phyloP scores from a whole-genome alignment of 1,284 basidiomycete species.

The Termitomyces sp. region DNA sequence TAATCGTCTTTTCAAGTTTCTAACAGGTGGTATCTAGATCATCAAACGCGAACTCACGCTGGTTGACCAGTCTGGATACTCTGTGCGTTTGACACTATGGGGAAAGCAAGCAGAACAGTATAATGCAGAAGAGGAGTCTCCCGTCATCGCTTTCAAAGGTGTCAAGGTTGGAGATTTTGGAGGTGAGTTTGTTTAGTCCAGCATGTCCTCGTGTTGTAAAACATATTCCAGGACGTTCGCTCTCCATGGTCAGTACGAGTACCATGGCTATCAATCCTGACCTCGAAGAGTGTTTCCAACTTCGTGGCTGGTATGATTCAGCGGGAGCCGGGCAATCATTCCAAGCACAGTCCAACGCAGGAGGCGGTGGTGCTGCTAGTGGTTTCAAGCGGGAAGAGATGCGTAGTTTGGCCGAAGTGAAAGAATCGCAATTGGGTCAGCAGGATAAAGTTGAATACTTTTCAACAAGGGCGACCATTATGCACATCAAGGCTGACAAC shows the following conservation, averaged over 20 bases:
- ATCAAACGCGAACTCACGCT: slow-evolving; percentile 85
- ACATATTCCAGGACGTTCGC: slow-evolving; percentile 54
- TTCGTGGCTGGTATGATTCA: slow-evolving; percentile 91
- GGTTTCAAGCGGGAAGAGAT: slow-evolving; percentile 68
- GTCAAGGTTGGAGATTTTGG: slow-evolving; percentile 95
- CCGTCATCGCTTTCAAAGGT: slow-evolving; percentile 91
- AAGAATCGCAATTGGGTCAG: slow-evolving; percentile 74
- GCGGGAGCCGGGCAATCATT: slow-evolving; percentile 61
- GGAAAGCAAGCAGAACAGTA: slow-evolving; percentile 92
- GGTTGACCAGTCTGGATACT: slow-evolving; percentile 81
- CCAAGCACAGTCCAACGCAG: slow-evolving; percentile 60
- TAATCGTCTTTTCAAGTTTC: neutral
- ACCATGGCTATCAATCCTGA: slow-evolving; percentile 86
- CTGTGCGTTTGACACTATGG: slow-evolving; percentile 90
- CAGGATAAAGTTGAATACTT: slow-evolving; percentile 83
- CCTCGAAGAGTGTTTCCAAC: slow-evolving; percentile 76
- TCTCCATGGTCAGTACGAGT: slow-evolving; percentile 54
- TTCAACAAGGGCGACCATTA: slow-evolving; percentile 77
- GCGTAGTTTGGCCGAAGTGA: slow-evolving; percentile 78
- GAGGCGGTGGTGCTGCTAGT: slow-evolving; percentile 32
- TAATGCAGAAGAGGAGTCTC: slow-evolving; percentile 43
- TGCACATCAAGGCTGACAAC: slow-evolving; percentile 86
- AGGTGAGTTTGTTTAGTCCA: slow-evolving; percentile 40
- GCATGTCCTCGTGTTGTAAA: slow-evolving; percentile 10
- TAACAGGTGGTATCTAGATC: slow-evolving; percentile 42